phyloP scores from a whole-genome alignment of 495 filamentous ascomycete genomes.

The Penicillium simplicissimum region DNA sequence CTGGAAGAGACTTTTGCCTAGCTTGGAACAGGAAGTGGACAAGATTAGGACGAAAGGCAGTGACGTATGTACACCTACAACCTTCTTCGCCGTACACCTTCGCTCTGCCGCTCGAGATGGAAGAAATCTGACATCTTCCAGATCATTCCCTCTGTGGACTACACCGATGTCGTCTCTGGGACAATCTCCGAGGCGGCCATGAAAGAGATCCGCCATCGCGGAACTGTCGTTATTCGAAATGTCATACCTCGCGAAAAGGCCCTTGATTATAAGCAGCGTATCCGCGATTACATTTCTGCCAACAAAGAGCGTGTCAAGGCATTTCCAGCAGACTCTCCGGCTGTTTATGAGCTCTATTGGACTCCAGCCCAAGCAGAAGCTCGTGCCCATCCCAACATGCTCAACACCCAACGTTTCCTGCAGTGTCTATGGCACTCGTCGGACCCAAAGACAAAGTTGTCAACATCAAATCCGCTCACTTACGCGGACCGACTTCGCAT shows the following conservation, averaged over 20 bases:
- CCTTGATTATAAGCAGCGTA: constrained; percentile 46
- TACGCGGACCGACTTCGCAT: constrained; percentile 88
- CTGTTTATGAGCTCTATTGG: constrained; percentile 92
- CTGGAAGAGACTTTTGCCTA: constrained; percentile 70
- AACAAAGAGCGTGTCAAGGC: constrained; percentile 53
- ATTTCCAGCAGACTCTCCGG: constrained; percentile 62
- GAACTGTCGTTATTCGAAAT: constrained; percentile 62
- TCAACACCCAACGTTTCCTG: constrained; percentile 68
- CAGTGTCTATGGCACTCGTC: constrained; percentile 74
- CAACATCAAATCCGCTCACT: constrained; percentile 62
- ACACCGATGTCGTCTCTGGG: constrained; percentile 50
- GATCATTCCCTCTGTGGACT: constrained; percentile 63
- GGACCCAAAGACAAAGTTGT: constrained; percentile 61
- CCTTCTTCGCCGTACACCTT: background rate
- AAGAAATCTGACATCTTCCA: constrained; percentile 23
- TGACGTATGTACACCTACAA: constrained; percentile 37
- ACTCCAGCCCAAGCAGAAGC: constrained; percentile 73
- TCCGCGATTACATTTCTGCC: constrained; percentile 59
- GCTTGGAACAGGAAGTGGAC: constrained; percentile 50
- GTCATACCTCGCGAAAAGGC: constrained; percentile 62
- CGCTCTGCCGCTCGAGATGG: background rate
- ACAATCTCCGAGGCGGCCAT: constrained; percentile 45
- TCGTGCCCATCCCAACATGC: constrained; percentile 68
- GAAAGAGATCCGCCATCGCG: constrained; percentile 61
- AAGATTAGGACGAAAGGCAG: constrained; percentile 51